Evolutionary conservation across 495 filamentous ascomycete genomes (phyloP), one percentile per base, ranked within the genome.

Genomic region (Aspergillus haitiensis): DNA sequence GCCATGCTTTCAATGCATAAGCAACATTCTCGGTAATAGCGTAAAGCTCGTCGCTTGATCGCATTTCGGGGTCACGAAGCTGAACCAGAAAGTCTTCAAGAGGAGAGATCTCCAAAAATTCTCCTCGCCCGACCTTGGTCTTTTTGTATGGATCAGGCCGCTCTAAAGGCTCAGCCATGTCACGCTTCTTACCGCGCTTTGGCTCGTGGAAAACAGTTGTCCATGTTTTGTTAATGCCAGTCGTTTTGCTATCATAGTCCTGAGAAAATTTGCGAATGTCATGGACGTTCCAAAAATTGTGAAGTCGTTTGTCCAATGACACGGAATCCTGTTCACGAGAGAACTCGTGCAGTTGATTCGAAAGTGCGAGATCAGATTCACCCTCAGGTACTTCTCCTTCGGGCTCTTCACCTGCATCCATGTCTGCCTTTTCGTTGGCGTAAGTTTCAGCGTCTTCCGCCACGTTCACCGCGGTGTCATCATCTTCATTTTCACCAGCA

Each of bases 281-380:
- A 58, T 84, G 80, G 18, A 81, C 78, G 6, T 73, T 88, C 67
- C 86, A 90, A 59, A 72, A 81, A 60, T 74, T 82, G 40, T 76
- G 80, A 60, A 87, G 81, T 70, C 83, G 85, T 33, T 85, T 81
- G 61, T 83, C 63, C 77, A 84, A 67, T 72, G 83, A 80, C 71
- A 82, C 55, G 67, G 83, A 61, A 72, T 84, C 55, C 69, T 83
- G 34, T 64, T 77, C 35, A 69, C 70, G 56, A 69, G 64, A 66
- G 12, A 67, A 64, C 31, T 65, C 65, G 44, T 70, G 63, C 2
- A 68, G 64, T n/a, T 72, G 72, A 31, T 71, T 75, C 15, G 69
- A 69, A 15, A 75, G 62, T 42, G 61, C 58, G 37, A 66, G 52
- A 6, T 67, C 65, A 9, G 67, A 56, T 12, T 63, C 64, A 15